Evolutionary conservation across 305 asterid genomes (phyloP).

Genomic region (Stenogyne calaminthoides): DNA sequence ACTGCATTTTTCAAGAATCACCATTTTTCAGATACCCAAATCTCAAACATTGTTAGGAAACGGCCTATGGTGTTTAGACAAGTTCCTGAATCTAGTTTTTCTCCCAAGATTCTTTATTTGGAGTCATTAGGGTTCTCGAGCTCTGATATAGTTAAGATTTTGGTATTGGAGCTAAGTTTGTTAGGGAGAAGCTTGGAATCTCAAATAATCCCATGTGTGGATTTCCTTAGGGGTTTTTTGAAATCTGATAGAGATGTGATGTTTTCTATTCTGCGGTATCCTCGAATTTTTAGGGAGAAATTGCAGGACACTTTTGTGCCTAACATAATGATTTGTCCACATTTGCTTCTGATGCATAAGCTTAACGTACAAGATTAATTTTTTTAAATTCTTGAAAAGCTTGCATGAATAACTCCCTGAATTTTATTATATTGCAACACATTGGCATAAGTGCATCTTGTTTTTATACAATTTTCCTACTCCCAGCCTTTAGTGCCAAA

Average conservation of each 20-base stretch:
- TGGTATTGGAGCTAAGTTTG: background rate
- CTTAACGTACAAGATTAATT: background rate
- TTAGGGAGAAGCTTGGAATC: slow-evolving; percentile 8
- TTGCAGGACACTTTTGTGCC: background rate
- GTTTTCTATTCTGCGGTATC: background rate
- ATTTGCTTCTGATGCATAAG: too few species aligned
- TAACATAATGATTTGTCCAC: background rate
- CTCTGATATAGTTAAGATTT: background rate
- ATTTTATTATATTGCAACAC: background rate
- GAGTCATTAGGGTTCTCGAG: slow-evolving; percentile 32
- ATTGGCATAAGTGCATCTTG: background rate
- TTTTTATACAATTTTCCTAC: background rate
- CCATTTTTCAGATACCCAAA: slow-evolving; percentile 31
- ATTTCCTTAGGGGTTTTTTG: background rate
- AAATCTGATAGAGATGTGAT: background rate
- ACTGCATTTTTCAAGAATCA: slow-evolving; percentile 29
- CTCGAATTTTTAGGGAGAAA: background rate
- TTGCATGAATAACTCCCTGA: background rate
- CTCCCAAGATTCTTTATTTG: slow-evolving; percentile 43
- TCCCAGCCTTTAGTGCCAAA: background rate
- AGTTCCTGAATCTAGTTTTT: slow-evolving; percentile 30
- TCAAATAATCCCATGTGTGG: background rate
- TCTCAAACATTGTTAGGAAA: slow-evolving; percentile 1
- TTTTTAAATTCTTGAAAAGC: background rate
- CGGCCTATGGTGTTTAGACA: slow-evolving; percentile 26